Evolutionary conservation across 2,329 filamentous ascomycete species (phyloP).

Genomic region (Neofusicoccum sp.): DNA sequence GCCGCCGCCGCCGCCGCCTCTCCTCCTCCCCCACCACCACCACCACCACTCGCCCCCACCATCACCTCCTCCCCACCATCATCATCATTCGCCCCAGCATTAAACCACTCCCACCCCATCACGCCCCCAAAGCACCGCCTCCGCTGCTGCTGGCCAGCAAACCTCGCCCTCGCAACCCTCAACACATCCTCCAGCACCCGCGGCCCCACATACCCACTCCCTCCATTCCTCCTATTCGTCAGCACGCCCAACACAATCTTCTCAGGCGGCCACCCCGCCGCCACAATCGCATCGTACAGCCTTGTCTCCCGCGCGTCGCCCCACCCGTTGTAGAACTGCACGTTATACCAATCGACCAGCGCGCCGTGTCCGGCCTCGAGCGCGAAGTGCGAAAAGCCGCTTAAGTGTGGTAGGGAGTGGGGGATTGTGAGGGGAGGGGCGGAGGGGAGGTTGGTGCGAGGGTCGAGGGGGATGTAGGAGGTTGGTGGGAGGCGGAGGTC

Average conservation of each 20-base stretch:
- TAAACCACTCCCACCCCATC: constrained; percentile 97
- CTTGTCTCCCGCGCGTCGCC: constrained; percentile 61
- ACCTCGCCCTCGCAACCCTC: constrained; percentile 59
- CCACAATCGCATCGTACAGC: constrained; percentile 57
- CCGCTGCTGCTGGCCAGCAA: constrained; percentile 36
- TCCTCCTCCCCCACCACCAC: no score
- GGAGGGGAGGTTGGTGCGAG: constrained; percentile 30
- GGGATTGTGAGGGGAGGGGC: constrained; percentile 38
- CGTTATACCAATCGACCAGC: constrained; percentile 82
- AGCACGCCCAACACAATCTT: constrained; percentile 81
- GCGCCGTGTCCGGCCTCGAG: constrained; percentile 58
- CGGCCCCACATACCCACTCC: constrained; percentile 59
- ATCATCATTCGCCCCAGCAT: constrained; percentile 53
- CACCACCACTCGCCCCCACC: no score
- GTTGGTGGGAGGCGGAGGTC: constrained; percentile 35
- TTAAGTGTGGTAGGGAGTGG: constrained; percentile 61
- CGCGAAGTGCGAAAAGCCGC: constrained; percentile 78
- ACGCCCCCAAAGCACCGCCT: constrained; percentile 72
- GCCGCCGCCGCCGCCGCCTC: no score
- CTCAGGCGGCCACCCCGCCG: constrained; percentile 69
- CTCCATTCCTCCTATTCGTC: constrained; percentile 75
- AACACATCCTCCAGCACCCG: constrained; percentile 61
- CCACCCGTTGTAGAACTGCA: constrained; percentile 93
- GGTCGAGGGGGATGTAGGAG: constrained; percentile 28
- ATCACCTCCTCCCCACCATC: constrained; percentile 55